phyloP scores from a whole-genome alignment of 768 basidiomycete genomes.

The Pulveroboletus sp. region DNA sequence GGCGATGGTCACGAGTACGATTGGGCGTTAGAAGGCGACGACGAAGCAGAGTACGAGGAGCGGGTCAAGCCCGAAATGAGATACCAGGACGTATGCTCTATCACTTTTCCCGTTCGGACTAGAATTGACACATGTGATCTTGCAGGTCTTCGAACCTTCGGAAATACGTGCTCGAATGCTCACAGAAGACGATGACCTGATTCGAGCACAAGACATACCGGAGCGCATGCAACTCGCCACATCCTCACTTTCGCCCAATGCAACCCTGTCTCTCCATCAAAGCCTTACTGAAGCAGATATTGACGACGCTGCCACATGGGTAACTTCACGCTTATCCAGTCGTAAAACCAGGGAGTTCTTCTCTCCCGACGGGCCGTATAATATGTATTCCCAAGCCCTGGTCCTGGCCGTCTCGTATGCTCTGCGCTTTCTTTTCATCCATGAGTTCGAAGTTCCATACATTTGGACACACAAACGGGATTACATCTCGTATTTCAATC shows the following conservation, averaged over 20 bases:
- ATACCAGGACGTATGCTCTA: constrained; percentile 67
- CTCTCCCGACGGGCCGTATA: constrained; percentile 54
- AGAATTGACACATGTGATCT: constrained; percentile 6
- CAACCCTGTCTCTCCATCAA: constrained; percentile 56
- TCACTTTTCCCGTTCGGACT: constrained; percentile 2
- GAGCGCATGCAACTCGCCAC: constrained; percentile 93
- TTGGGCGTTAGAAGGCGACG: constrained; percentile 86
- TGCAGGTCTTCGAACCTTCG: constrained; percentile 93
- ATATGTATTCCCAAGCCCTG: constrained; percentile 59
- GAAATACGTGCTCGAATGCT: constrained; percentile 87
- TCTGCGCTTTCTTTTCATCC: constrained; percentile 77
- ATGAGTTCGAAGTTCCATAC: constrained; percentile 91
- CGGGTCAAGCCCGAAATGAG: constrained; percentile 66
- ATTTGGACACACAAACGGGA: constrained; percentile 93
- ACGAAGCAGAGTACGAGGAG: constrained; percentile 45
- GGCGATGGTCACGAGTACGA: constrained; percentile 96
- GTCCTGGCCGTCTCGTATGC: constrained; percentile 76
- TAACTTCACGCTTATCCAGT: constrained; percentile 70
- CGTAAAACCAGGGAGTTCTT: constrained; percentile 72
- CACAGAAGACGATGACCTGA: constrained; percentile 90
- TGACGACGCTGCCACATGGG: constrained; percentile 82
- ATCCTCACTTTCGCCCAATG: constrained; percentile 69
- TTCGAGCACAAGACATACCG: constrained; percentile 85
- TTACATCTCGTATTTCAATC: constrained; percentile 79
- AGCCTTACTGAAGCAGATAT: constrained; percentile 70